Percentiles rank a stretch among this genome's conserved stretches.
Evolutionary conservation across 208 protist species (phyloP).

Genomic region (Trypanosomatidae sp.): DNA sequence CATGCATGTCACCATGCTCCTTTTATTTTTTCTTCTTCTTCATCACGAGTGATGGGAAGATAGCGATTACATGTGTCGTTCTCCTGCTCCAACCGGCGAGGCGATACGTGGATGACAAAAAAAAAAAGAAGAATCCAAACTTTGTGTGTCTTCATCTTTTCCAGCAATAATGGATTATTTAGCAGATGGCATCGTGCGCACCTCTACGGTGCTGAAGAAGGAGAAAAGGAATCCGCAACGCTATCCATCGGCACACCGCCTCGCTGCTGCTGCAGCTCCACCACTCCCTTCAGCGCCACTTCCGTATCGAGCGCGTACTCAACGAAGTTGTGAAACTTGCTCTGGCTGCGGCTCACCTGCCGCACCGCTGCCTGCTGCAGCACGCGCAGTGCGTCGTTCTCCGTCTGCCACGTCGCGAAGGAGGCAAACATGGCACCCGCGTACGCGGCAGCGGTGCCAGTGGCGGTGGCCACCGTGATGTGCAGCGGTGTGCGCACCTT

Average conservation of each 20-base stretch:
- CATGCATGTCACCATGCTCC: too few species aligned
- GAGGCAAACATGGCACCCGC: constrained; percentile 54
- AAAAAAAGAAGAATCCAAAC: too few species aligned
- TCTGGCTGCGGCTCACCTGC: constrained; percentile 53
- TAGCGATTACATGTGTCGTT: too few species aligned
- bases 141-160: too few species aligned
- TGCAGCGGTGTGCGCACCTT: constrained; percentile 46
- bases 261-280: constrained; percentile 10
- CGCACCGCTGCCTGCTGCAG: constrained; percentile 4
- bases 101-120: too few species aligned
- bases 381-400: constrained; percentile 45
- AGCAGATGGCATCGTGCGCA: too few species aligned
- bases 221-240: neutral
- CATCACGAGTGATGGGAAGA: too few species aligned
- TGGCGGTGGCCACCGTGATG: constrained; percentile 54
- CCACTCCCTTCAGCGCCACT: constrained; percentile 20
- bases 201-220: neutral
- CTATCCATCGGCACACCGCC: neutral
- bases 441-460: constrained; percentile 36
- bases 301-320: constrained; percentile 17
- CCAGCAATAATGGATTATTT: too few species aligned
- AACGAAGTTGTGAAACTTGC: constrained; percentile 87
- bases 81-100: too few species aligned
- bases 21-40: too few species aligned
- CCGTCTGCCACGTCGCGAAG: constrained; percentile 50